phyloP scores from a whole-genome alignment of 208 protist species.

The Crithidia mellificae region DNA sequence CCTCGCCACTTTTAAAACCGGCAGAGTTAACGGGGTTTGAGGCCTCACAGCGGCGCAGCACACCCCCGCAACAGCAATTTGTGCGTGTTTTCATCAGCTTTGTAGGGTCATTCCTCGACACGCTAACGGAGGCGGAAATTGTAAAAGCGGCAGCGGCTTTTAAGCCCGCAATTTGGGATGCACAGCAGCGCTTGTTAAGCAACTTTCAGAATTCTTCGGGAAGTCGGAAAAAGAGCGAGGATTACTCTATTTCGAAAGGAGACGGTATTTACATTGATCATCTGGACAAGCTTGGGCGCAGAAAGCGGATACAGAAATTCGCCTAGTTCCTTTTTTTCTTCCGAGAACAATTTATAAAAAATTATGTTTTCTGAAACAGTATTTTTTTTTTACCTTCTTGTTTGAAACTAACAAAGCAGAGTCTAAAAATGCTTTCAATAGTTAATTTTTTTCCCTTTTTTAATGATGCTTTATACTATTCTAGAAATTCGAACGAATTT shows the following conservation, averaged over 20 bases:
- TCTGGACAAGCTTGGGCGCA: constrained; percentile 66
- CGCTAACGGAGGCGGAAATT: constrained; percentile 69
- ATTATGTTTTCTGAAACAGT: too few relatives aligned
- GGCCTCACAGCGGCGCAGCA: constrained; percentile 20
- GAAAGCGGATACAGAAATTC: constrained; percentile 41
- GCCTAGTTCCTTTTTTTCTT: constrained; percentile 8
- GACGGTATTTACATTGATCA: constrained; percentile 76
- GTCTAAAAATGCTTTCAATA: too few relatives aligned
- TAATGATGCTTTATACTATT: too few relatives aligned
- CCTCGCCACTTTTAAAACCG: neutral
- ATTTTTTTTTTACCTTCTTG: too few relatives aligned
- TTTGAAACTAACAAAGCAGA: too few relatives aligned
- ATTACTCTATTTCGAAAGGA: constrained; percentile 26
- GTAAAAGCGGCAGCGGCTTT: constrained; percentile 45
- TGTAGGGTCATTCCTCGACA: constrained; percentile 67
- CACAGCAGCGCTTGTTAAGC: constrained; percentile 55
- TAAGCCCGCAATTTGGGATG: constrained; percentile 63
- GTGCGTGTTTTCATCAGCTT: constrained; percentile 47
- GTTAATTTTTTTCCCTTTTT: too few relatives aligned
- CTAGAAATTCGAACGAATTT: too few relatives aligned
- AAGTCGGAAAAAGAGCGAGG: constrained; percentile 9
- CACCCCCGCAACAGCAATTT: constrained; percentile 45
- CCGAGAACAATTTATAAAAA: too few relatives aligned
- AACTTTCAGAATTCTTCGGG: constrained; percentile 37
- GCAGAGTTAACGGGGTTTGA: constrained; percentile 15